phyloP scores from a whole-genome alignment of 2,329 filamentous ascomycete genomes.

The Furcasterigmium sp. region DNA sequence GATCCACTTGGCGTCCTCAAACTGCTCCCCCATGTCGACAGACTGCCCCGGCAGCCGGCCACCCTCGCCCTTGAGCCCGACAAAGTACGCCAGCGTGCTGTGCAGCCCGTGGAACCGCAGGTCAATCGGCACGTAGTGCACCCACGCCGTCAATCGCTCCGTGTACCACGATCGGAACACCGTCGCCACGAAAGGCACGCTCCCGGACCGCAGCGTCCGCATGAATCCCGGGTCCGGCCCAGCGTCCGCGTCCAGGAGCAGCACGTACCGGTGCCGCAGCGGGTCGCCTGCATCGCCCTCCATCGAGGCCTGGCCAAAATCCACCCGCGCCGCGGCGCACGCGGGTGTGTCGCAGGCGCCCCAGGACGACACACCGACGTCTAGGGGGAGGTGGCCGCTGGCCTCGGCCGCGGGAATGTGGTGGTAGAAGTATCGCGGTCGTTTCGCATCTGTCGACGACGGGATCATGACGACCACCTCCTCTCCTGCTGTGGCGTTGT shows the following conservation, averaged over 20 bases:
- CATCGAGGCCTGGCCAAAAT: constrained; percentile 41
- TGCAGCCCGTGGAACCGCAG: constrained; percentile 68
- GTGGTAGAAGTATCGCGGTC: constrained; percentile 45
- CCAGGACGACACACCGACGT: constrained; percentile 54
- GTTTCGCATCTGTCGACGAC: constrained; percentile 16
- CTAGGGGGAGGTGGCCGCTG: constrained; percentile 45
- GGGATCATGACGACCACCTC: constrained; percentile 54
- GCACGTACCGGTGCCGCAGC: constrained; percentile 63
- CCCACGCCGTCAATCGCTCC: constrained; percentile 67
- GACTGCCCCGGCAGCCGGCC: constrained; percentile 37
- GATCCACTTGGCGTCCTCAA: constrained; percentile 57
- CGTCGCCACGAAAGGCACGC: constrained; percentile 64
- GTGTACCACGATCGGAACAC: constrained; percentile 79
- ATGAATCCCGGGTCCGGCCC: constrained; percentile 58
- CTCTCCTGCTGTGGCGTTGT: constrained; percentile 47
- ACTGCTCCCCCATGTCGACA: constrained; percentile 41
- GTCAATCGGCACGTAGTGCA: constrained; percentile 77
- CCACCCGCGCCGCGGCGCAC: constrained; percentile 45
- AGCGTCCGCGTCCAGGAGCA: constrained; percentile 66
- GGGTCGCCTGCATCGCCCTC: constrained; percentile 36
- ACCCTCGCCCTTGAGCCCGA: constrained; percentile 43
- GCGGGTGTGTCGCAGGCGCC: constrained; percentile 46
- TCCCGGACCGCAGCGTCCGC: constrained; percentile 59
- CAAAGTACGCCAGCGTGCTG: constrained; percentile 70
- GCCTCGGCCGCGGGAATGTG: constrained; percentile 47